These are phyloP conservation scores for Aquilaria yunnanensis DNA, from an alignment of 345 rosid genomes.

Conservation along the genomic window DNA sequence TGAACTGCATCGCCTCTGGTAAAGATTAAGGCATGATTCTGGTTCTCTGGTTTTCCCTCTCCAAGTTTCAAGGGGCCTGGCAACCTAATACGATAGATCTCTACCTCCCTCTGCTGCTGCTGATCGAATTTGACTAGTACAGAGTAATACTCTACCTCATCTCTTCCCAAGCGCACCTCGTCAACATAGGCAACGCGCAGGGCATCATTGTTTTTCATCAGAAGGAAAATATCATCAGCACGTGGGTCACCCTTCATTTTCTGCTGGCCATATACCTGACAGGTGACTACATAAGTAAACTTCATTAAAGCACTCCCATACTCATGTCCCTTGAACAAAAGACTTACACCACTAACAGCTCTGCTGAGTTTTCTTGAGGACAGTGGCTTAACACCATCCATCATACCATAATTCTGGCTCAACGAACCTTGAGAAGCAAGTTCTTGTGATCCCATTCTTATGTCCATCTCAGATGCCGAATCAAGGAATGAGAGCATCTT, in stretches of 20 bases:
- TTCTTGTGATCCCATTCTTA: constrained; percentile 47
- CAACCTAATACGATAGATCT: constrained; percentile 76
- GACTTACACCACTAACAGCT: constrained; percentile 52
- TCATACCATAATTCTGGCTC: constrained; percentile 19
- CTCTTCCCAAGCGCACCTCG: constrained; percentile 55
- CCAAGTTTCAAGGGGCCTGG: constrained; percentile 91
- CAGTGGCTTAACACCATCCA: constrained; percentile 22
- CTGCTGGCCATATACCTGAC: constrained; percentile 81
- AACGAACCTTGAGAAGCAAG: constrained; percentile 39
- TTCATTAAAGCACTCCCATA: constrained; percentile 75
- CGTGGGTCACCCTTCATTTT: constrained; percentile 61
- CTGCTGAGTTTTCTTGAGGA: constrained; percentile 32
- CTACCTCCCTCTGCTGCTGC: constrained; percentile 66
- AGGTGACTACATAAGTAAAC: constrained; percentile 77
- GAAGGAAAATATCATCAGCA: constrained; percentile 67
- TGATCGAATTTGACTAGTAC: constrained; percentile 84
- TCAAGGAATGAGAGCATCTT: constrained; percentile 85
- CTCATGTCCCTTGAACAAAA: constrained; percentile 80
- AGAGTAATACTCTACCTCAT: constrained; percentile 56
- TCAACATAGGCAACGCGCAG: constrained; percentile 93
- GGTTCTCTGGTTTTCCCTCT: constrained; percentile 96
- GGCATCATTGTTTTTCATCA: constrained; percentile 74
- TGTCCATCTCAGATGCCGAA: constrained; percentile 81
- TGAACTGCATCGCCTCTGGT: constrained; percentile 94
- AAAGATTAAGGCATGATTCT: constrained; percentile 92